These are phyloP conservation scores for Saccharomyces pastorianus DNA, from an alignment of 1,139 yeast species.

Conservation along the genomic window DNA sequence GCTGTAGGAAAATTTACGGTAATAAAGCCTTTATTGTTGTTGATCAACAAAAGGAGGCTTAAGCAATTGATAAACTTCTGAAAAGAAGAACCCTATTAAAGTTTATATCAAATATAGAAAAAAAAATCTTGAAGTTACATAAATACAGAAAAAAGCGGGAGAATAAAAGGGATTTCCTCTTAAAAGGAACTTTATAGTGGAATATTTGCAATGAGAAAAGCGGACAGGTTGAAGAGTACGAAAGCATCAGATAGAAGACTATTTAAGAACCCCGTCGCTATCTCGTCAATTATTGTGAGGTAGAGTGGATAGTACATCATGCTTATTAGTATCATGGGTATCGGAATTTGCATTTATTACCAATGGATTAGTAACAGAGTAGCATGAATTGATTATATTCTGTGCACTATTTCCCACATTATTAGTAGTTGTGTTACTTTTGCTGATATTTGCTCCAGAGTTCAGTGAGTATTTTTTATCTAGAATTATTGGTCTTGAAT, in stretches of 20 bases:
- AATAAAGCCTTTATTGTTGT: not conserved
- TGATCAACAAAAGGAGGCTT: not conserved
- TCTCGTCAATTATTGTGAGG: not conserved
- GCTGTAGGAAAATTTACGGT: not conserved
- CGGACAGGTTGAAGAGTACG: not conserved
- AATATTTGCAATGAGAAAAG: slow-evolving; percentile 1
- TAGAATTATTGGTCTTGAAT: not conserved
- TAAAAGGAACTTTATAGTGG: not conserved
- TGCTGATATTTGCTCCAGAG: not conserved
- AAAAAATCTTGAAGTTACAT: not conserved
- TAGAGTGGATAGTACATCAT: not conserved
- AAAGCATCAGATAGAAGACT: not conserved
- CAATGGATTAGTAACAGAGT: not conserved
- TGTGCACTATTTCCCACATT: not conserved
- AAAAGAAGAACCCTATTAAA: not conserved
- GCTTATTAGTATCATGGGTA: not conserved
- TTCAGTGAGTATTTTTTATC: not conserved
- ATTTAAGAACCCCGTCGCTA: not conserved
- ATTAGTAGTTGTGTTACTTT: not conserved
- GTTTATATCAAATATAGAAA: too few species aligned
- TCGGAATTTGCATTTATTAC: not conserved
- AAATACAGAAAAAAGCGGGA: not conserved
- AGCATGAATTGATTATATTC: not conserved
- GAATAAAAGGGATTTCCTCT: not conserved
- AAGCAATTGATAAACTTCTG: not conserved